phyloP scores from a whole-genome alignment of 768 basidiomycete species.

The Xerocomellus chrysenteron region DNA sequence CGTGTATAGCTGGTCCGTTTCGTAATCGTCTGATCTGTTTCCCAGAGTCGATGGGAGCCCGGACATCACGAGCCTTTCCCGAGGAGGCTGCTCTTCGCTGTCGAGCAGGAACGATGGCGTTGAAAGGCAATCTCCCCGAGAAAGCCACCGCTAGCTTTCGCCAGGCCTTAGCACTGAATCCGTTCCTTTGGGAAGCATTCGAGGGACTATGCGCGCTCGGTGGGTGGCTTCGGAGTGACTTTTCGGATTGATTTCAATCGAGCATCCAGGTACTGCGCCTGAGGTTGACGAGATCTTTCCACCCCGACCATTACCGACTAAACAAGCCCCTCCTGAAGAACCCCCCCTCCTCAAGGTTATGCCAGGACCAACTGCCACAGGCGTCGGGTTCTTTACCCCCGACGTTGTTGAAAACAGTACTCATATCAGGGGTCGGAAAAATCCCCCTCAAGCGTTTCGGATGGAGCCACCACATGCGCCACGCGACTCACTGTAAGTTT shows the following conservation, averaged over 20 bases:
- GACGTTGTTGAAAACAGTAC: slow-evolving; percentile 56
- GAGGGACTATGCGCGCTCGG: slow-evolving; percentile 83
- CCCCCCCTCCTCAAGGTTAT: slow-evolving; percentile 36
- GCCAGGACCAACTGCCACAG: slow-evolving; percentile 55
- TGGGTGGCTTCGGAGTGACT: slow-evolving; percentile 32
- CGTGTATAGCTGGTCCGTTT: slow-evolving; percentile 28
- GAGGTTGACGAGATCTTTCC: slow-evolving; percentile 75
- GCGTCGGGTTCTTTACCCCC: slow-evolving; percentile 75
- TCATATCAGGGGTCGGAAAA: slow-evolving; percentile 58
- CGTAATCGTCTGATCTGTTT: slow-evolving; percentile 12
- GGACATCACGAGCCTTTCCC: slow-evolving; percentile 59
- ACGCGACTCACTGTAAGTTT: slow-evolving; percentile 63
- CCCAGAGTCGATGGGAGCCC: slow-evolving; percentile 54
- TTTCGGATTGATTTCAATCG: slow-evolving; percentile 11
- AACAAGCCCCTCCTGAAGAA: slow-evolving; percentile 54
- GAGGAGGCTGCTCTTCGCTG: slow-evolving; percentile 75
- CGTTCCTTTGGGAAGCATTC: slow-evolving; percentile 90
- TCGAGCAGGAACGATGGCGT: slow-evolving; percentile 71
- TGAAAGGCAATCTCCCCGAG: slow-evolving; percentile 76
- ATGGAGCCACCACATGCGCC: slow-evolving; percentile 50
- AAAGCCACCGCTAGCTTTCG: slow-evolving; percentile 71
- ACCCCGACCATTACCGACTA: slow-evolving; percentile 55
- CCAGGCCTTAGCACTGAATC: slow-evolving; percentile 69
- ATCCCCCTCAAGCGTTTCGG: slow-evolving; percentile 54
- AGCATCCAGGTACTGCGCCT: slow-evolving; percentile 57